phyloP scores from a whole-genome alignment of 257 asterid genomes.

The Nicotiana tabacum region DNA sequence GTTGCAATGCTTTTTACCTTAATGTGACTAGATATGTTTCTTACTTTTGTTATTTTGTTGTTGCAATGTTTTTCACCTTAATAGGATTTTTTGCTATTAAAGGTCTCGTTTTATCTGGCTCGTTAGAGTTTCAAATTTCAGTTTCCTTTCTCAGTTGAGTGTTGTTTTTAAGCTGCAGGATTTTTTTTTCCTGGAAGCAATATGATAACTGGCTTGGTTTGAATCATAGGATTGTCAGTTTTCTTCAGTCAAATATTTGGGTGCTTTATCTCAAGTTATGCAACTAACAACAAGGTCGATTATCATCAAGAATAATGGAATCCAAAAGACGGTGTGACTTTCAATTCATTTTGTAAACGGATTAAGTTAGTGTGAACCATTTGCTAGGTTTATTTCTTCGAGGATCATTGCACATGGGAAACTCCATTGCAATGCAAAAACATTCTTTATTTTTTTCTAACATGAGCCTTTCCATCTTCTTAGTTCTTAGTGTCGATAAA shows the following conservation, averaged over 20 bases:
- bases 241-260: not conserved
- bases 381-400: conserved; percentile 2
- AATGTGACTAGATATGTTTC: not conserved
- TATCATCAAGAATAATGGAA: no score
- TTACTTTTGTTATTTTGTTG: not conserved
- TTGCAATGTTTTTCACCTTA: not conserved
- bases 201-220: not conserved
- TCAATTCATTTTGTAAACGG: not conserved
- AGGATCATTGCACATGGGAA: conserved; percentile 19
- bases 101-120: not conserved
- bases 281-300: not conserved
- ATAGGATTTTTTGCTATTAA: not conserved
- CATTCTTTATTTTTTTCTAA: no score
- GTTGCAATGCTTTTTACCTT: not conserved
- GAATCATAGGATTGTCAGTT: not conserved
- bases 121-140: not conserved
- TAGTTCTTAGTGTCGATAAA: not conserved
- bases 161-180: not conserved
- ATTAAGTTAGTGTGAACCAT: conserved; percentile 21
- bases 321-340: not conserved
- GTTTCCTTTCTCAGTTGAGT: not conserved
- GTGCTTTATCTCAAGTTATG: not conserved
- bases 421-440: conserved; percentile 14
- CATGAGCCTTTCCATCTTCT: not conserved
- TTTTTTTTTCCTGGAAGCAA: not conserved